Evolutionary conservation across 106 monocot genomes (phyloP).

Genomic region (Triglochin maritima): DNA sequence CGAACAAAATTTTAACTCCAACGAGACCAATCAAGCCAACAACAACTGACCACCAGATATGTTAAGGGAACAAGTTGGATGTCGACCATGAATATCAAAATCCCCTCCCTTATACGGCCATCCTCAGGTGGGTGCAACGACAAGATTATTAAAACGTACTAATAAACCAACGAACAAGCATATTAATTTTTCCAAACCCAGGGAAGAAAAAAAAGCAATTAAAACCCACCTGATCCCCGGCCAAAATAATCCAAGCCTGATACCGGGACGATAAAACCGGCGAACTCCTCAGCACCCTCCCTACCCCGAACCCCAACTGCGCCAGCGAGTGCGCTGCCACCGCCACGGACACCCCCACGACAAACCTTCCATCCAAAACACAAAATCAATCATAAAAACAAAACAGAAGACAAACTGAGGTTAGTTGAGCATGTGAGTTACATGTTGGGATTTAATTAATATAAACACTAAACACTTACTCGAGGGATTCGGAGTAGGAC

Average conservation of each 20-base stretch:
- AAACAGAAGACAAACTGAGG: neutral
- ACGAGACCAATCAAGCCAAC: too few species aligned
- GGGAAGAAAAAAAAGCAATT: neutral
- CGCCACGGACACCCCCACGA: constrained; percentile 10
- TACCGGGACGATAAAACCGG: constrained; percentile 3
- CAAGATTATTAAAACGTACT: too few species aligned
- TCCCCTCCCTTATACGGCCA: too few species aligned
- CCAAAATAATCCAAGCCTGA: constrained; percentile 11
- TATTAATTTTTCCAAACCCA: neutral
- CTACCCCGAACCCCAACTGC: neutral
- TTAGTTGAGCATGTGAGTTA: neutral
- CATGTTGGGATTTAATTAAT: neutral
- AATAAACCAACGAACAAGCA: too few species aligned
- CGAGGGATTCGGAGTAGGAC: constrained; percentile 21
- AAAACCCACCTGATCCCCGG: constrained; percentile 8
- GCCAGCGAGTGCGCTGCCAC: constrained; percentile 14
- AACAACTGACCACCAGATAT: too few species aligned
- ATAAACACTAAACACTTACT: constrained; percentile 1
- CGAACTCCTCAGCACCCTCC: neutral
- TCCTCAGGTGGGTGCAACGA: too few species aligned
- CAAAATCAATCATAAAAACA: neutral
- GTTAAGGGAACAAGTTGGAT: too few species aligned
- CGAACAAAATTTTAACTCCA: too few species aligned
- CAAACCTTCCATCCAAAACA: constrained; percentile 1
- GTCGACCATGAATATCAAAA: too few species aligned